Base-by-base conservation (phyloP, 2,329 filamentous ascomycete genomes). In the Penicillium thymicola region DNA sequence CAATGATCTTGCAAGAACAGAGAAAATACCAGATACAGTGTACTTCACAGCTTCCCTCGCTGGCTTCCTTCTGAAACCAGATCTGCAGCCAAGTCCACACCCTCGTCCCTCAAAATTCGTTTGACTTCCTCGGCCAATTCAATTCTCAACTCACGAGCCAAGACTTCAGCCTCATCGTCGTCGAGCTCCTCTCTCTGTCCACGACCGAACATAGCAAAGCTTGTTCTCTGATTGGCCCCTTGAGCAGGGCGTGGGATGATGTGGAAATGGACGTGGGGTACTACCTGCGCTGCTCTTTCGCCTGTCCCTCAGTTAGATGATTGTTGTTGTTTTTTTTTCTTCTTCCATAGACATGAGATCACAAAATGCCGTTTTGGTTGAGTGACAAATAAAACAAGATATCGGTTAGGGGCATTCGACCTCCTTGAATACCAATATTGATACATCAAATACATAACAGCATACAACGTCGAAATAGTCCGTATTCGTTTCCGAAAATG, bases 191-290 rank as follows among this genome's bases (percentile, higher is more conserved):
- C 72, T 51, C 77, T 70, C 66, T 75, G 72, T 14, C 79, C 78
- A 3, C 76, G 72, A 6, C 77, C 78, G 65, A 80, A 79, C 69
- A 80, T 76, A 37, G 75, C 72, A 61, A 74, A 78, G 49, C 71
- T 71, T 46, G 63, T 63, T 51, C 61, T 67, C 25, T 68, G 34
- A 55, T 59, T 43, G 42, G 55, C 51, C 34, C 74, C 69, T 37
- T 71, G 57, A 2, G 74, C 70, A 44, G 92, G 92, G 37, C 93
- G 79, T 0, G 93, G 93, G 34, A 99, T 95, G 51, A 97, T 83
- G 67, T 99, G 94, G 72, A 95, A 97, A 74, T 99, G 93, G 47
- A 95, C 88, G 73, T 97, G 93, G 23, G 89, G 89, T 2, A 97
- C 92, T 16, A 96, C 91, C 76, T 97, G 93, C 2, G 92, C 92